A percentile compares a stretch with the other conserved stretches of the same genome.
Conservation (phyloP, 2,329 filamentous ascomycete genomes). For the Dendryphion nanum region DNA sequence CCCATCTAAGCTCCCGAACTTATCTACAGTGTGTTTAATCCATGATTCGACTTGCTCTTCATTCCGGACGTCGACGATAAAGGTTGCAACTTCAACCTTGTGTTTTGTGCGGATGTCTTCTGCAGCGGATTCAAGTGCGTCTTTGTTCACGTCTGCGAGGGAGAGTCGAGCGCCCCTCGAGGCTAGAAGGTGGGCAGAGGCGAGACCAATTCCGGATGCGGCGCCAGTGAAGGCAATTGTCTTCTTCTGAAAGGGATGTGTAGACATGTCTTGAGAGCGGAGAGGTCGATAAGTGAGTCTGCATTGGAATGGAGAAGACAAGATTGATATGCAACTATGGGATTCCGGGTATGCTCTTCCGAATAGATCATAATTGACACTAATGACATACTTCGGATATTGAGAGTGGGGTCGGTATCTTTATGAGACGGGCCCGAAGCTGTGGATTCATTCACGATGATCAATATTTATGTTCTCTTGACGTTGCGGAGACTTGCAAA, state of each 20-base stretch:
- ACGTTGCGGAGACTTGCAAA: too few relatives aligned
- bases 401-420: too few relatives aligned
- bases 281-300: neutral
- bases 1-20: constrained; percentile 51
- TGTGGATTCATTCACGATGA: too few relatives aligned
- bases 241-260: constrained; percentile 2
- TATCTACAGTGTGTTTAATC: constrained; percentile 14
- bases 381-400: too few relatives aligned
- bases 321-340: too few relatives aligned
- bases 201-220: constrained; percentile 27
- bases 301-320: too few relatives aligned
- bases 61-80: constrained; percentile 47
- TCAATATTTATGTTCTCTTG: too few relatives aligned
- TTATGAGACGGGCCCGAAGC: too few relatives aligned
- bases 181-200: constrained; percentile 8
- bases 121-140: constrained; percentile 26
- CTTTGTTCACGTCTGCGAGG: constrained; percentile 13
- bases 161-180: constrained; percentile 9
- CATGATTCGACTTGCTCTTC: constrained; percentile 49
- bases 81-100: constrained; percentile 6
- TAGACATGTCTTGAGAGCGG: too few relatives aligned
- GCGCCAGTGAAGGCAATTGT: constrained; percentile 12
- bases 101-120: constrained; percentile 25
- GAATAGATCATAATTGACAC: too few relatives aligned
- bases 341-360: neutral